Evolutionary conservation across 331 rosid species (phyloP), one percentile per base, ranked within the genome.

Genomic region (Malus hybrid): DNA sequence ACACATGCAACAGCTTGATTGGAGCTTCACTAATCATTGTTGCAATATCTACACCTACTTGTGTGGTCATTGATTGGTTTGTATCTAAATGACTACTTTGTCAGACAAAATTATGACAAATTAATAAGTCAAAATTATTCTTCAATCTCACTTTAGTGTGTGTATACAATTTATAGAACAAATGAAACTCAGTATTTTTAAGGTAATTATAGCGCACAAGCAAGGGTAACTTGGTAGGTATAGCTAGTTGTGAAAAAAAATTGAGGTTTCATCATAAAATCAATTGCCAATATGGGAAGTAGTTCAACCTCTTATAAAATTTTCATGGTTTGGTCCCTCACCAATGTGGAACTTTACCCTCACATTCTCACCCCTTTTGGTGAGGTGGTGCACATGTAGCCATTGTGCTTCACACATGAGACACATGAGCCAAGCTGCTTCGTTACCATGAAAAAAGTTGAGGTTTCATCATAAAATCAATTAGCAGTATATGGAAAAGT

Each of bases 91-190:
- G 44, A 72, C 63, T 72, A 74, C 50, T 29, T 79, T 76, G 79
- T 67, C 81, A 79, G 83, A 79, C 79, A 79, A n/a, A 76, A 79
- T 79, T 63, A 79, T 80, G 80, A 72, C 73, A 71, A 75, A 68
- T 71, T 11, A 67, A 29, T 60, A 13, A 54, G 31, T 69, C 73
- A 67, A 31, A 70, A 78, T 80, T 71, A 78, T 77, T 77, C 52
- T 73, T 74, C 31, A 22, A 55, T 29, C 76, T 34, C 10, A 22
- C 77, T 76, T 59, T 63, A 61, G 65, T 36, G 14, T n/a, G 44
- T 56, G 12, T 66, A 18, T 10, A 29, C 42, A 39, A 69, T 76
- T 63, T 72, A 28, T 73, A 16, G 69, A 27, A 54, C 63, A 69
- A 64, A 22, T 50, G 69, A 82, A 72, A 18, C 65, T 2, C 13